A percentile compares a stretch with the other conserved stretches of the same genome.
phyloP scores from a whole-genome alignment of 495 filamentous ascomycete genomes.

The Annulohypoxylon moriforme region DNA sequence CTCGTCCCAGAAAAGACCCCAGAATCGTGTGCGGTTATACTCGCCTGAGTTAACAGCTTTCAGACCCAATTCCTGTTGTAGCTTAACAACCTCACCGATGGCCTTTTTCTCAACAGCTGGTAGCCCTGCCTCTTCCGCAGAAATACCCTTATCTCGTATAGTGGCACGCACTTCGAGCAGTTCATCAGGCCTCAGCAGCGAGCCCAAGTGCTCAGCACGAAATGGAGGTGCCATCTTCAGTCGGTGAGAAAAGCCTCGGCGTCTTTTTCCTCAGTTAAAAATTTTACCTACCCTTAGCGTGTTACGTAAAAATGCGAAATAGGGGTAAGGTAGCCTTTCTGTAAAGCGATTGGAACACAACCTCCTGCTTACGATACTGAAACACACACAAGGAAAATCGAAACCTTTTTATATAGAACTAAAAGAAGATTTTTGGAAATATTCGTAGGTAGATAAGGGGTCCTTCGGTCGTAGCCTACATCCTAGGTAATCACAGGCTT shows the following conservation, averaged over 20 bases:
- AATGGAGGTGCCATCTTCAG: slow-evolving; percentile 70
- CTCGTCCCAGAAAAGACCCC: slow-evolving; percentile 79
- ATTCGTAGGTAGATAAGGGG: not conserved
- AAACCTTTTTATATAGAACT: slow-evolving; percentile 12
- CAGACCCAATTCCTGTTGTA: slow-evolving; percentile 74
- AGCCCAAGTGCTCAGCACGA: slow-evolving; percentile 86
- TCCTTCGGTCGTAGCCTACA: slow-evolving; percentile 4
- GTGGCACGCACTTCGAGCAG: slow-evolving; percentile 71
- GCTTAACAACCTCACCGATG: slow-evolving; percentile 72
- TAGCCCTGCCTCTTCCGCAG: slow-evolving; percentile 61
- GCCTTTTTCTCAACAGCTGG: slow-evolving; percentile 71
- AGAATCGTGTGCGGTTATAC: slow-evolving; percentile 72
- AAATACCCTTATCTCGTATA: slow-evolving; percentile 68
- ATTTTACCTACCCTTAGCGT: not conserved
- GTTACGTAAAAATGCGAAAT: slow-evolving; percentile 2
- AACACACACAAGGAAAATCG: not conserved
- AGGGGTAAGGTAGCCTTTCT: not conserved
- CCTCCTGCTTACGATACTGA: not conserved
- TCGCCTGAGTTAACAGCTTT: slow-evolving; percentile 76
- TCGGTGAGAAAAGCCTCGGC: not conserved
- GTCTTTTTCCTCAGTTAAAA: not conserved
- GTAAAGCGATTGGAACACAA: not conserved
- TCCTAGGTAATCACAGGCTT: not conserved
- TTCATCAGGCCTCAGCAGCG: slow-evolving; percentile 76
- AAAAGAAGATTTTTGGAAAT: not conserved